phyloP scores from a whole-genome alignment of 2,329 filamentous ascomycete species.

The Pseudogymnoascus sp. region DNA sequence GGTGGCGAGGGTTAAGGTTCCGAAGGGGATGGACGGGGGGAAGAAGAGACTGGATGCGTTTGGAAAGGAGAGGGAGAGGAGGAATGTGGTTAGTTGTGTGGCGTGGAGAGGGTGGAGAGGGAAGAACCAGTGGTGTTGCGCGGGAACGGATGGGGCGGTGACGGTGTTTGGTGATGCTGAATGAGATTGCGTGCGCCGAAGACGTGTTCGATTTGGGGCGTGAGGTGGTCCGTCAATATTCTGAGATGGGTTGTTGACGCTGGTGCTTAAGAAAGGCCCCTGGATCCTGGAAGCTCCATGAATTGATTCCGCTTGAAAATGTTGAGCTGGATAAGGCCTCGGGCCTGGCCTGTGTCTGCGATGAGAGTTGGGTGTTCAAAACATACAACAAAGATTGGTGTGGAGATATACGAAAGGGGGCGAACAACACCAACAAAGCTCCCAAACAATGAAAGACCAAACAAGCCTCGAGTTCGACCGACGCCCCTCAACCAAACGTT shows the following conservation, averaged over 20 bases:
- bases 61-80: conserved; percentile 51
- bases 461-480: background rate
- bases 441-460: background rate
- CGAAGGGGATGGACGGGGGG: conserved; percentile 20
- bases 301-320: background rate
- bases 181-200: background rate
- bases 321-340: background rate
- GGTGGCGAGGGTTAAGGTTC: conserved; percentile 51
- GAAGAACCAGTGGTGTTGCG: conserved; percentile 58
- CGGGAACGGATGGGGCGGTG: conserved; percentile 57
- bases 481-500: background rate
- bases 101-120: conserved; percentile 56
- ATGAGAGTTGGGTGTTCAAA: background rate
- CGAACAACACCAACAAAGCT: background rate
- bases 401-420: background rate
- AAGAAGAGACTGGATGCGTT: conserved; percentile 51
- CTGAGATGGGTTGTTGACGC: background rate
- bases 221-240: background rate
- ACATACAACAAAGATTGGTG: background rate
- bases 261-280: background rate
- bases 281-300: background rate
- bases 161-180: conserved; percentile 47
- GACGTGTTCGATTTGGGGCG: background rate
- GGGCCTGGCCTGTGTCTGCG: background rate
- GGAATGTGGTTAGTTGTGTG: conserved; percentile 54